Evolutionary conservation across 805 yeast genomes (phyloP), one percentile per base, ranked within the genome.

Genomic region (Metschnikowia baotianmanensis): DNA sequence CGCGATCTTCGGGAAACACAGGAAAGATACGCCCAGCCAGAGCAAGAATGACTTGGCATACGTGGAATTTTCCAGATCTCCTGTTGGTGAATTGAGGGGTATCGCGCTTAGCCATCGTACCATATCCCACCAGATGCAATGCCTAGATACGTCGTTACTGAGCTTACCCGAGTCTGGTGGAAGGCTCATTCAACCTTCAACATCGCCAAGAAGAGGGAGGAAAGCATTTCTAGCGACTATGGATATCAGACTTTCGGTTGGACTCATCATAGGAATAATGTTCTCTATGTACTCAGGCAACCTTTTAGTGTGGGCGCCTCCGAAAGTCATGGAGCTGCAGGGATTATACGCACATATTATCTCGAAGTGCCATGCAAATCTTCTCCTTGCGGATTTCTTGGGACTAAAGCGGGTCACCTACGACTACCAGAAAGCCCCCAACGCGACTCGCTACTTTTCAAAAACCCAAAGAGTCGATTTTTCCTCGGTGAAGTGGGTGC

Each of bases 91-190:
- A 49, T 64, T 89, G 25, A 72, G 96, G 43, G 99, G 99, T 13
- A 95, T 93, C 25, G 96, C 95, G 1, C 76, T 93, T 57, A 85
- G 93, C 18, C 98, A 93, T 59, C 71, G 87, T 44, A 89, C 96
- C 0, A 77, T 93, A 6, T 74, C 85, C 57, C 91, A 87, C 50
- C 99, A 93, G 57, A 86, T 93, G 90, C 75, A 78, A 46, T 77
- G 87, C 34, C 56, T 93, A 18, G 75, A 84, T 4, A 72, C 81
- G 8, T 78, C 91, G 11, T 63, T 91, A 6, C 78, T 79, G 51
- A 82, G 89, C 34, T 66, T 71, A 48, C 85, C 86, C 2, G 73
- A 77, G 38, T 71, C 77, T n/a, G 73, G 79, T 31, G 76, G 78
- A 2, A 76, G 72, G 23, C 64, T 77, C 10, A 72, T 78, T 16